These are phyloP conservation scores for Gyrodon lividus DNA, from an alignment of 768 basidiomycete species.

Conservation along the genomic window DNA sequence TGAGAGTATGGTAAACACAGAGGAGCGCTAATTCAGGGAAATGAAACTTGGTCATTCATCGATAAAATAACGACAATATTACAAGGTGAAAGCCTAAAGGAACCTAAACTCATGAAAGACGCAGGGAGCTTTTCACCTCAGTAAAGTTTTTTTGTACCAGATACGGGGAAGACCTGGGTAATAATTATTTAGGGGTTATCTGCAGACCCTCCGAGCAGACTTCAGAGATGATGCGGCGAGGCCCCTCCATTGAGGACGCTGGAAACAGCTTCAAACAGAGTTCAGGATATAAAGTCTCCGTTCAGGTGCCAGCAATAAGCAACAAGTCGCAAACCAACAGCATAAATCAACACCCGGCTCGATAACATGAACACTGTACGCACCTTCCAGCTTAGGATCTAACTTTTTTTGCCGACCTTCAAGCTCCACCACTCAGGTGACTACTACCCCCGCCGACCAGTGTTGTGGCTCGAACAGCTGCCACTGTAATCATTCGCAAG, in stretches of 20 bases:
- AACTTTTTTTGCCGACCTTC: neutral
- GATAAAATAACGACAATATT: too few relatives aligned
- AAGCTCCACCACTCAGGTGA: neutral
- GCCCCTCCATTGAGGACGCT: neutral
- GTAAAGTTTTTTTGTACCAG: too few relatives aligned
- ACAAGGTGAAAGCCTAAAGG: too few relatives aligned
- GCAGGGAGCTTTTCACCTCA: too few relatives aligned
- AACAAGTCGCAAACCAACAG: neutral
- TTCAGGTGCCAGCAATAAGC: neutral
- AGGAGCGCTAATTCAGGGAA: too few relatives aligned
- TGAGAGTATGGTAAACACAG: too few relatives aligned
- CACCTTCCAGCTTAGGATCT: neutral
- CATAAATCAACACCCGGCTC: neutral
- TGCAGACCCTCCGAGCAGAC: too few relatives aligned
- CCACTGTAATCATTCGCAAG: neutral
- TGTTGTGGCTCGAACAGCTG: neutral
- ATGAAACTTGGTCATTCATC: too few relatives aligned
- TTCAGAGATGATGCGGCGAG: too few relatives aligned
- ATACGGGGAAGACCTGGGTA: too few relatives aligned
- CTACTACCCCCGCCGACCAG: neutral
- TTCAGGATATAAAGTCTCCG: neutral
- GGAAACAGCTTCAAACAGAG: neutral
- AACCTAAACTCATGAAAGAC: too few relatives aligned
- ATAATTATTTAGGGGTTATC: too few relatives aligned
- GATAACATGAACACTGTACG: conserved; percentile 1